Percentiles rank a stretch among this genome's conserved stretches.
Evolutionary conservation across 164 flowering plant species (phyloP).

Genomic region (Warburgia ugandensis): DNA sequence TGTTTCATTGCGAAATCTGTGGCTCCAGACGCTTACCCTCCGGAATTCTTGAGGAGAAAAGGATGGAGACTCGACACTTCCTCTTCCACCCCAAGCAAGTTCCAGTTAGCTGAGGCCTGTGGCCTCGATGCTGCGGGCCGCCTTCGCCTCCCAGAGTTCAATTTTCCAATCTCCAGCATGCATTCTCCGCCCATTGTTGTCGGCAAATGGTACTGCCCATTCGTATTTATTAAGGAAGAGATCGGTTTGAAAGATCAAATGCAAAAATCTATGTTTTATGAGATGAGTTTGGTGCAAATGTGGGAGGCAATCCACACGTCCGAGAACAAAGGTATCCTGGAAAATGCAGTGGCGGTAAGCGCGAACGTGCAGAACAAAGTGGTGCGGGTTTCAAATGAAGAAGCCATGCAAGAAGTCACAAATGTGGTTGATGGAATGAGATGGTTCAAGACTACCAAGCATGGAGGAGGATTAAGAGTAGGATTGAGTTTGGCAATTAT

Average conservation of each 20-base stretch:
- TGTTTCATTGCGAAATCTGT: slow-evolving; percentile 17
- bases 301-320: slow-evolving; percentile 44
- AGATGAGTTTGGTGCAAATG: slow-evolving; percentile 47
- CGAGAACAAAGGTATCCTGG: slow-evolving; percentile 14
- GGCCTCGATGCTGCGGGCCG: slow-evolving; percentile 4
- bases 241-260: slow-evolving; percentile 26
- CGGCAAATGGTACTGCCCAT: too few species aligned
- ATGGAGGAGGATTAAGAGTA: neutral
- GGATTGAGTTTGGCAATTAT: slow-evolving; percentile 5
- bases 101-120: neutral
- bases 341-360: slow-evolving; percentile 6
- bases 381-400: neutral
- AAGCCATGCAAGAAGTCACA: neutral
- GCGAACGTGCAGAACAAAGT: neutral
- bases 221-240: slow-evolving; percentile 14
- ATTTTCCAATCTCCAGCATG: too few species aligned
- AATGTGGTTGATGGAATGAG: slow-evolving; percentile 7
- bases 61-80: slow-evolving; percentile 10
- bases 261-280: slow-evolving; percentile 34
- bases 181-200: too few species aligned
- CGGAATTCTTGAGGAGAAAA: slow-evolving; percentile 8
- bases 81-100: neutral
- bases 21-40: slow-evolving; percentile 14
- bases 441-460: neutral
- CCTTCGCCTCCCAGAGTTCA: too few species aligned